A percentile compares a stretch with the other conserved stretches of the same genome.
phyloP scores from a whole-genome alignment of 1,284 basidiomycete species.

The Apiotrichum montevideense region DNA sequence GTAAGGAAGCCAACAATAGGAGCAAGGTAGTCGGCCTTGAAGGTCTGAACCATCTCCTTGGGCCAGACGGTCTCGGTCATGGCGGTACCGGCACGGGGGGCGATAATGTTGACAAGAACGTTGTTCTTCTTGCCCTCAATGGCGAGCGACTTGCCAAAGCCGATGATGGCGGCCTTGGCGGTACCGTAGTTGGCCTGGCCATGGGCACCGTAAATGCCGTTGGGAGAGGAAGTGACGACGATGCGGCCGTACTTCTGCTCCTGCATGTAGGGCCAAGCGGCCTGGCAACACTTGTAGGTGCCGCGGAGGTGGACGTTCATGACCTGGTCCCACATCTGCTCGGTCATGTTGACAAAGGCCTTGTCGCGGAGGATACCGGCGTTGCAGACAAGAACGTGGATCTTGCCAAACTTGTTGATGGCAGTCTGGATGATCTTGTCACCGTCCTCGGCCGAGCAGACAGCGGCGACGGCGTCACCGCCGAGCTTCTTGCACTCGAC shows the following conservation, averaged over 20 bases:
- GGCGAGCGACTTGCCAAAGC: constrained; percentile 79
- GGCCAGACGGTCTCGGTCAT: constrained; percentile 84
- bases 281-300: constrained; percentile 75
- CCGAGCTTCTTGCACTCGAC: constrained; percentile 81
- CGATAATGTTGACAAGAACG: constrained; percentile 81
- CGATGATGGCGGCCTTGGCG: constrained; percentile 90
- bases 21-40: constrained; percentile 77
- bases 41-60: constrained; percentile 83
- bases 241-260: constrained; percentile 97
- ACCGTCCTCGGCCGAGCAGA: constrained; percentile 80
- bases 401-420: constrained; percentile 76
- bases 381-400: constrained; percentile 88
- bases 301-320: constrained; percentile 73
- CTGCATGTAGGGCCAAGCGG: constrained; percentile 94
- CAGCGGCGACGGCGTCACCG: constrained; percentile 76
- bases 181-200: constrained; percentile 82
- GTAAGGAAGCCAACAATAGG: constrained; percentile 85
- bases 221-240: constrained; percentile 85
- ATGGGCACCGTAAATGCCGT: constrained; percentile 92
- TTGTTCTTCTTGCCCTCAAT: constrained; percentile 90
- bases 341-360: constrained; percentile 81
- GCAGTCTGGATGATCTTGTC: constrained; percentile 84
- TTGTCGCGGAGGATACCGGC: constrained; percentile 92
- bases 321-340: constrained; percentile 92
- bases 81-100: constrained; percentile 82